These are phyloP conservation scores for Rhizopus arrhizus DNA, from an alignment of 371 early-diverging fungal genomes.

Conservation along the genomic window DNA sequence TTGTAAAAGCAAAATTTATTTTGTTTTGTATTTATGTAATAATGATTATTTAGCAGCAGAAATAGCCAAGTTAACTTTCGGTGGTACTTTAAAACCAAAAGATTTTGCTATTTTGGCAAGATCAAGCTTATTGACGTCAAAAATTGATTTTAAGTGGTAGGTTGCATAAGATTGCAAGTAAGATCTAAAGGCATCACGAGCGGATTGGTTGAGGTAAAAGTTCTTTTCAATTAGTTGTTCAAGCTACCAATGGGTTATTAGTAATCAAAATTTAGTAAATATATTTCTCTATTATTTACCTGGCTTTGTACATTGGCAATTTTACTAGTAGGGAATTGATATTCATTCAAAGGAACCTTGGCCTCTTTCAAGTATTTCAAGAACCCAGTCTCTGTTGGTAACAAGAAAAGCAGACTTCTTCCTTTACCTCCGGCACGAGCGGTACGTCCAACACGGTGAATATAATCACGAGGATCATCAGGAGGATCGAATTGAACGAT, in stretches of 20 bases:
- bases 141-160: constrained; percentile 94
- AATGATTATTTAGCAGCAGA: constrained; percentile 40
- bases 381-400: constrained; percentile 90
- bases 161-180: constrained; percentile 98
- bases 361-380: constrained; percentile 91
- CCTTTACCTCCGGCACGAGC: constrained; percentile 92
- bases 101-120: constrained; percentile 91
- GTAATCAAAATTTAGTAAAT: constrained; percentile 36
- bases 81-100: constrained; percentile 96
- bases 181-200: constrained; percentile 96
- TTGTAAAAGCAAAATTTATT: not conserved
- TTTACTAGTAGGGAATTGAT: constrained; percentile 88
- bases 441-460: constrained; percentile 98
- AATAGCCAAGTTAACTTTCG: constrained; percentile 90
- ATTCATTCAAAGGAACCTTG: constrained; percentile 94
- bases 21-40: constrained; percentile 7
- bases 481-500: constrained; percentile 99
- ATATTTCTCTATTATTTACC: constrained; percentile 13
- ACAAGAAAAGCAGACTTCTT: constrained; percentile 91
- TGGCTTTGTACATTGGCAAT: constrained; percentile 86
- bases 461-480: constrained; percentile 97
- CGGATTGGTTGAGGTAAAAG: constrained; percentile 98
- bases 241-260: constrained; percentile 70
- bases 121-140: constrained; percentile 91
- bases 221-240: constrained; percentile 97